Conservation (phyloP, 768 basidiomycete genomes). For the Russula sp. region DNA sequence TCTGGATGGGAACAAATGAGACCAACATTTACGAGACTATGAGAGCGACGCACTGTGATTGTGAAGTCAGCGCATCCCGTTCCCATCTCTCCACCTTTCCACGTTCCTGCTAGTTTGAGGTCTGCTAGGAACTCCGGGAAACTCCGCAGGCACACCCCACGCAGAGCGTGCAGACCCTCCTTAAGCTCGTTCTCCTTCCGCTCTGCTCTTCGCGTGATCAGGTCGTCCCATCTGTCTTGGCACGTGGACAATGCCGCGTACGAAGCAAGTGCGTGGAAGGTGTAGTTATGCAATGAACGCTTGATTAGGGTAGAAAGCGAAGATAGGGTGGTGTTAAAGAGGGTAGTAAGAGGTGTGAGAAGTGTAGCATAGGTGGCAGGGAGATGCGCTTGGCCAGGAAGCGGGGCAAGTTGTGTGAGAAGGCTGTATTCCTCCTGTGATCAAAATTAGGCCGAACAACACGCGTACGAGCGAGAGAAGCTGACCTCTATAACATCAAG, state of each 20-base stretch:
- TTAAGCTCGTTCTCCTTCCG: constrained; percentile 61
- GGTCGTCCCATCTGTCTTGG: constrained; percentile 64
- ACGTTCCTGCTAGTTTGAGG: constrained; percentile 59
- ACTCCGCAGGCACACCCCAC: constrained; percentile 70
- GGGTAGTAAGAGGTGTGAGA: constrained; percentile 58
- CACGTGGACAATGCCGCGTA: constrained; percentile 56
- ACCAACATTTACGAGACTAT: background rate
- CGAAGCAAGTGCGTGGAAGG: constrained; percentile 73
- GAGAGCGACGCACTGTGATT: constrained; percentile 44
- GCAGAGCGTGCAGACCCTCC: constrained; percentile 62
- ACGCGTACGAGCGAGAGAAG: constrained; percentile 1
- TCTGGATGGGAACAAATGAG: constrained; percentile 39
- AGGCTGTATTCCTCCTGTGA: constrained; percentile 65
- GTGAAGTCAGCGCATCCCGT: constrained; percentile 64
- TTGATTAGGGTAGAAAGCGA: constrained; percentile 67
- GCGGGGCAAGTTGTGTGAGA: constrained; percentile 58
- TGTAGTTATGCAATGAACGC: constrained; percentile 71
- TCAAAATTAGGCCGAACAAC: background rate
- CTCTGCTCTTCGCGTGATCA: constrained; percentile 51
- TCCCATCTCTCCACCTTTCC: constrained; percentile 57
- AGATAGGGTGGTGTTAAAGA: constrained; percentile 64
- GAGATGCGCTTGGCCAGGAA: constrained; percentile 50
- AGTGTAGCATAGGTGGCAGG: constrained; percentile 60
- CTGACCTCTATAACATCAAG: constrained; percentile 64
- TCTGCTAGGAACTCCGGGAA: constrained; percentile 85